Base-by-base conservation (phyloP, 2,329 filamentous ascomycete genomes). In the Botrytis pseudocinerea region DNA sequence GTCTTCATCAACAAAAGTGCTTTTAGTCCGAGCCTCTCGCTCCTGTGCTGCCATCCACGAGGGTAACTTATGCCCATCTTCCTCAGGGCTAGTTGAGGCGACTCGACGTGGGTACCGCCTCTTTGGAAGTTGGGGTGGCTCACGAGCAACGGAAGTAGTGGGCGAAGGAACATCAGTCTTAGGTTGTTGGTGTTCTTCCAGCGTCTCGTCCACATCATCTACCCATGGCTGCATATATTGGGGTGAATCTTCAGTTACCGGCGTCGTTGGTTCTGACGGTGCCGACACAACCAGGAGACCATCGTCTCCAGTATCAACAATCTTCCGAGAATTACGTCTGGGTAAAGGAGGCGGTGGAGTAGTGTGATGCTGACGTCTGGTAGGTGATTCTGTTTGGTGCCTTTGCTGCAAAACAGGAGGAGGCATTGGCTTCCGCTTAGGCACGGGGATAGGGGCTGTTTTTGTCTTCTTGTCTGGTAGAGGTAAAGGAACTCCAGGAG, bases 401-500 rank as follows among this genome's bases (percentile, higher is more conserved):
- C 48, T 74, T 54, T 72, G 71, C 22, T 74, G 66, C 44, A 74
- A 48, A 9, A 77, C 73, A 40, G 82, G 82, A 32, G 86, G 81
- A 54, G 87, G 83, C 14, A 91, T 82, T 2, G 89, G 86, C 78
- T 92, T 93, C n/a, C 91, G 85, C 79, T 89, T 91, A 4, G 90
- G 88, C 1, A 90, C 85, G 42, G 85, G 85, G 73, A 85, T 87
- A 25, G 87, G 84, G 65, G 86, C 87, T 62, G 87, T 87, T 78
- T 88, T 89, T 10, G 88, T 86, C 73, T 85, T 87, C 71, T 85
- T 88, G 51, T 90, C 88, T 1, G 91, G 91, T 60, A 85, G 88
- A 2, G 94, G 94, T 1, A 97, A 85, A 5, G 94, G 94, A 62
- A 88, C 90, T 2, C 94, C 94, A 3, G 92, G 93, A 14, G 94